Conservation (phyloP, 805 yeast genomes). For the Sugiyamaella marilandica region DNA sequence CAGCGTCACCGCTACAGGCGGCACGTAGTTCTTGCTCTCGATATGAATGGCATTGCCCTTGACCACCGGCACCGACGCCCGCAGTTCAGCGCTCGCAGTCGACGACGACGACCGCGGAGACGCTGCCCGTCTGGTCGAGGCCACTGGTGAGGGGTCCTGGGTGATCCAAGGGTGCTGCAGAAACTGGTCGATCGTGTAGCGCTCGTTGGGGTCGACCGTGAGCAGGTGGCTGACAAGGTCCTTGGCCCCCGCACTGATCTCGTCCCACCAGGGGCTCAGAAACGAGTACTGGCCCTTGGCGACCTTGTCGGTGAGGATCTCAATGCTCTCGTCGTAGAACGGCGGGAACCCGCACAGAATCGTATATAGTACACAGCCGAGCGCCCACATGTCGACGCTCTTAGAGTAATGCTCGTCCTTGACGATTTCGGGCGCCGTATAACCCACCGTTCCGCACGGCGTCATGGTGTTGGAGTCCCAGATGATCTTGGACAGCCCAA, state of each 20-base stretch:
- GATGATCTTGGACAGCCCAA: constrained; percentile 88
- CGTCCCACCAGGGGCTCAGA: constrained; percentile 87
- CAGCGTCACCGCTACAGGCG: constrained; percentile 66
- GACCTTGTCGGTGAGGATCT: constrained; percentile 67
- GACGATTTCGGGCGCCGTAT: constrained; percentile 97
- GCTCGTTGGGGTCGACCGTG: constrained; percentile 62
- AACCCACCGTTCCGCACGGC: constrained; percentile 98
- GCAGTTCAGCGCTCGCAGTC: constrained; percentile 18
- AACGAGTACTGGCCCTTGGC: constrained; percentile 76
- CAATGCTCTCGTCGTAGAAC: constrained; percentile 80
- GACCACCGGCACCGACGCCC: background rate
- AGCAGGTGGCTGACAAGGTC: constrained; percentile 60
- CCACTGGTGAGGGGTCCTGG: constrained; percentile 25
- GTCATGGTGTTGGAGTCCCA: constrained; percentile 88
- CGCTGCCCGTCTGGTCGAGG: no score
- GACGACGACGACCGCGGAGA: constrained; percentile 30
- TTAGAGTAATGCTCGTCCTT: constrained; percentile 88
- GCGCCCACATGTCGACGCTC: constrained; percentile 98
- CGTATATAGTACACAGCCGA: constrained; percentile 93
- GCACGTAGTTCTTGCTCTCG: constrained; percentile 22
- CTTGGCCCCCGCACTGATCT: constrained; percentile 64
- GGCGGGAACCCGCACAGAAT: constrained; percentile 97
- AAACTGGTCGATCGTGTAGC: constrained; percentile 70
- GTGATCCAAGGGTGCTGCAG: constrained; percentile 74
- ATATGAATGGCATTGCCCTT: background rate